Conservation (phyloP, 257 asterid genomes). For the Parsonsia alboflavescens region DNA sequence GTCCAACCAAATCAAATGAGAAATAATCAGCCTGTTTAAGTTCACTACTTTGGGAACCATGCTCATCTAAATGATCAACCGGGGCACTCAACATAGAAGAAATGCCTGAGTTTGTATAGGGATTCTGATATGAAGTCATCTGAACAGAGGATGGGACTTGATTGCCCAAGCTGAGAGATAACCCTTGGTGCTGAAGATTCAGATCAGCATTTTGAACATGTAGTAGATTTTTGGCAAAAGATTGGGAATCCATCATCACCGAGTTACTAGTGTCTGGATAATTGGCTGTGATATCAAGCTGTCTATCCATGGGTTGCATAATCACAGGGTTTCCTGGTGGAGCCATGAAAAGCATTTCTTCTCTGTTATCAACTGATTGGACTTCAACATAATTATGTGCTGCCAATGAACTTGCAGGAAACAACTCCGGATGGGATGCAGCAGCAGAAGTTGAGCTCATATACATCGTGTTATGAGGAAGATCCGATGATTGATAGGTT, state of each 20-base stretch:
- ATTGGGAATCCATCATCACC: slow-evolving; percentile 25
- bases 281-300: slow-evolving; percentile 24
- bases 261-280: slow-evolving; percentile 34
- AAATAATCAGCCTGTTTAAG: slow-evolving; percentile 42
- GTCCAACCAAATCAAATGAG: slow-evolving; percentile 45
- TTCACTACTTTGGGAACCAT: slow-evolving; percentile 23
- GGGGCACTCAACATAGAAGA: slow-evolving; percentile 35
- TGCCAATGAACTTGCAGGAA: slow-evolving; percentile 31
- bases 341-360: slow-evolving; percentile 42
- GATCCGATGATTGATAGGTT: slow-evolving; percentile 37
- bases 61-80: slow-evolving; percentile 30
- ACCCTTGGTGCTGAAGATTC: slow-evolving; percentile 41
- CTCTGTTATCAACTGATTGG: slow-evolving; percentile 29
- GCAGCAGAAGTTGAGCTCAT: slow-evolving; percentile 31
- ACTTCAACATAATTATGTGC: slow-evolving; percentile 27
- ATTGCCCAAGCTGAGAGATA: slow-evolving; percentile 67
- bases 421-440: slow-evolving; percentile 33
- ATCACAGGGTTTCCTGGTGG: slow-evolving; percentile 31
- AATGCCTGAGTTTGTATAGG: slow-evolving; percentile 32
- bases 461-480: slow-evolving; percentile 33
- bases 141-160: slow-evolving; percentile 36
- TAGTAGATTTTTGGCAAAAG: slow-evolving; percentile 26
- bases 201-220: slow-evolving; percentile 29
- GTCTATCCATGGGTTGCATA: slow-evolving; percentile 32
- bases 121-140: slow-evolving; percentile 40